phyloP scores from a whole-genome alignment of 1,284 basidiomycete genomes.

The Sanghuangporus weigelae region DNA sequence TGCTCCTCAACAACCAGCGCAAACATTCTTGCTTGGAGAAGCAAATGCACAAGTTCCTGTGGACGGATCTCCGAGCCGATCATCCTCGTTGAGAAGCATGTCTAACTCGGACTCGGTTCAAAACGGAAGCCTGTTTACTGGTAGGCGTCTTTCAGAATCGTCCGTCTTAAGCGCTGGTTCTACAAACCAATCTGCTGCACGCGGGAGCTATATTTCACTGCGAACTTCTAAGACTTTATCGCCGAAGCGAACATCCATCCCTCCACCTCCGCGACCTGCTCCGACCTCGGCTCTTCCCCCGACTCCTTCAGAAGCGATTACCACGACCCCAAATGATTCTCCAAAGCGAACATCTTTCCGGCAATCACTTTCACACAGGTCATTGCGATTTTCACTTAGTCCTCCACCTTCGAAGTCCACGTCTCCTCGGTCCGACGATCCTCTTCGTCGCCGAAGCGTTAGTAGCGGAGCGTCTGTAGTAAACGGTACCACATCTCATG shows the following conservation, averaged over 20 bases:
- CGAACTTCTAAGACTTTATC: constrained; percentile 24
- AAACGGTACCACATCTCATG: constrained; percentile 22
- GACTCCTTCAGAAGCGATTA: constrained; percentile 37
- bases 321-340: constrained; percentile 24
- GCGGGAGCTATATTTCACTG: constrained; percentile 23
- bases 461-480: constrained; percentile 31
- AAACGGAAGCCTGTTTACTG: background rate
- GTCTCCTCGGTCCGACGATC: constrained; percentile 58
- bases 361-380: constrained; percentile 46
- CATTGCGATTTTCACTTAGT: constrained; percentile 52
- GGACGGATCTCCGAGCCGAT: constrained; percentile 37
- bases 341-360: constrained; percentile 42
- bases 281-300: constrained; percentile 65
- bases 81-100: constrained; percentile 35
- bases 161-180: constrained; percentile 41
- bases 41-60: constrained; percentile 29
- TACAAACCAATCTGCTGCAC: constrained; percentile 43
- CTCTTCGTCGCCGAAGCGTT: constrained; percentile 33
- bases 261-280: constrained; percentile 62
- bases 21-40: constrained; percentile 18
- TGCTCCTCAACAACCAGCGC: constrained; percentile 14
- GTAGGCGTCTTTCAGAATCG: constrained; percentile 14
- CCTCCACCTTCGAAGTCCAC: constrained; percentile 50
- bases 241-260: constrained; percentile 53
- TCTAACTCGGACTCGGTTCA: constrained; percentile 26